Evolutionary conservation across 257 asterid genomes (phyloP), one percentile per base, ranked within the genome.

Genomic region (Forsythia suspensa): DNA sequence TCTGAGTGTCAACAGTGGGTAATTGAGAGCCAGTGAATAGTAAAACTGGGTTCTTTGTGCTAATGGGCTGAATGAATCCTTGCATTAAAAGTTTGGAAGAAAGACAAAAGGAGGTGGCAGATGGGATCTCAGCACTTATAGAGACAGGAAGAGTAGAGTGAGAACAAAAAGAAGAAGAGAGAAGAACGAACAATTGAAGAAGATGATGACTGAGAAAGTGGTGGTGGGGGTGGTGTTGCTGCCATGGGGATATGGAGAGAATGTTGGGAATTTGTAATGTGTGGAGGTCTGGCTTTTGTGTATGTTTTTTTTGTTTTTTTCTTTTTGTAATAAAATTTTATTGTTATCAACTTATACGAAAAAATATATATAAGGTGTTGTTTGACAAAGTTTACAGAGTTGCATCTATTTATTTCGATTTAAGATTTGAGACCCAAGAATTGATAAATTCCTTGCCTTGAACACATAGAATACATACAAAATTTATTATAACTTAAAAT

Each of bases 1-100:
- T 91, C 87, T 95, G 98, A 2, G 98, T 95, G 81, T 95, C 97
- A 65, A 92, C 82, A 48, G 85, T 10, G 11, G 94, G 92, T 3
- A 91, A 75, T 9, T 92, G 91, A 21, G 87, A 18, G 8, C 86
- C 89, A 55, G 90, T 71, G 70, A 91, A 86, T n/a, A 92, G 86
- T 86, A 94, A 83, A 87, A 87, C 79, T 77, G 96, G 91, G 74
- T 77, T 80, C 38, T 80, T 85, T 8, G 81, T n/a, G 20, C 79
- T 76, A 8, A 76, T 66, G 40, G 83, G 65, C 20, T 70, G 83
- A 24, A 80, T 70, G 29, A 76, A 67, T 57, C 43, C 74, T 72
- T 76, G 81, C 21, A 57, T 55, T 3, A 76, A 44, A 76, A 73
- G 68, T 71, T 85, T 84, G 63, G 86, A 70, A 59, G 82, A 80